These are phyloP conservation scores for Plasmodium gallinaceum DNA, from an alignment of 169 alveolate genomes.

Conservation along the genomic window DNA sequence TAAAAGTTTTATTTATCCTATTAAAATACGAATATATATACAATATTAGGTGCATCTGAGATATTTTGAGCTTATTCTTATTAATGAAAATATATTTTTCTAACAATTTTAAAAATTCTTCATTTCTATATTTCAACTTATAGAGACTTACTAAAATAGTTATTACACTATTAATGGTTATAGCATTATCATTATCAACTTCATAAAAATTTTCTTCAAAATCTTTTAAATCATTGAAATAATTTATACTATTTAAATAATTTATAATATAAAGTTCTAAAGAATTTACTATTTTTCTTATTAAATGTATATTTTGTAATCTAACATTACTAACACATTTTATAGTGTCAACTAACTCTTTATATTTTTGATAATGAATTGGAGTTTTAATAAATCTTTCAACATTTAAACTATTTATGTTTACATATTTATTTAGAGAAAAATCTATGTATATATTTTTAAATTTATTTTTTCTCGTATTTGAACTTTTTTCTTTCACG, in stretches of 20 bases:
- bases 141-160: conserved; percentile 44
- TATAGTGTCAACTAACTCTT: conserved; percentile 56
- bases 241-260: conserved; percentile 36
- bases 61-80: conserved; percentile 41
- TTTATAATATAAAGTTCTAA: conserved; percentile 52
- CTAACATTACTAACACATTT: conserved; percentile 62
- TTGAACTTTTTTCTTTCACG: conserved; percentile 1
- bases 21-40: conserved; percentile 63
- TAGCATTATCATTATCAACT: conserved; percentile 29
- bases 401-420: conserved; percentile 56
- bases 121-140: conserved; percentile 57
- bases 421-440: conserved; percentile 58
- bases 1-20: conserved; percentile 40
- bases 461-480: conserved; percentile 15
- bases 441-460: conserved; percentile 57
- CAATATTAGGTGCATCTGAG: conserved; percentile 43
- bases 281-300: conserved; percentile 50
- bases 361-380: conserved; percentile 53
- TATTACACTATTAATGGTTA: conserved; percentile 17
- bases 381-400: conserved; percentile 48
- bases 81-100: conserved; percentile 48
- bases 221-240: background rate
- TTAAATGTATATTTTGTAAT: conserved; percentile 58
- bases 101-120: conserved; percentile 32
- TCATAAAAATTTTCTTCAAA: background rate